Evolutionary conservation across 176 grass and related monocot genomes (phyloP).

Genomic region (Zoysia japonica): DNA sequence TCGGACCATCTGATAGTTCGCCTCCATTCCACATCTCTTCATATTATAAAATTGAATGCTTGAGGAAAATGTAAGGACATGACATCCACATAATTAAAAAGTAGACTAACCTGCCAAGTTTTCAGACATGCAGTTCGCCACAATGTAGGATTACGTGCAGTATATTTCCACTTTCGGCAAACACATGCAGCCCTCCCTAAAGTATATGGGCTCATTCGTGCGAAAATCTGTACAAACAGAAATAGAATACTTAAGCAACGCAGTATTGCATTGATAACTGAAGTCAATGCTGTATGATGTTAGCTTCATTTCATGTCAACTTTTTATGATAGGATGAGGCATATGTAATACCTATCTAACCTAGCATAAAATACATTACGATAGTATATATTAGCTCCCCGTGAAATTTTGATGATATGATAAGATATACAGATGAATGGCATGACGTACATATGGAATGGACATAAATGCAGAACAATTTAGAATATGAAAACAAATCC

Average conservation of each 20-base stretch:
- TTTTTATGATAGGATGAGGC: constrained; percentile 22
- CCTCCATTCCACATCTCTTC: constrained; percentile 73
- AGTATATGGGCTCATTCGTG: constrained; percentile 72
- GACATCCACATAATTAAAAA: constrained; percentile 29
- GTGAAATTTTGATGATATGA: constrained; percentile 17
- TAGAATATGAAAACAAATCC: constrained; percentile 6
- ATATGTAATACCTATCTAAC: not conserved
- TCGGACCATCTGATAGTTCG: constrained; percentile 64
- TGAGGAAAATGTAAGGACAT: constrained; percentile 27
- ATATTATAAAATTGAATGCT: constrained; percentile 30
- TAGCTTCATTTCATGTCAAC: constrained; percentile 14
- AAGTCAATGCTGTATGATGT: not conserved
- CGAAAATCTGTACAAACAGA: constrained; percentile 62
- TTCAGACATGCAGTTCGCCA: constrained; percentile 79
- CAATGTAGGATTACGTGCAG: constrained; percentile 74
- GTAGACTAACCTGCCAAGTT: constrained; percentile 78
- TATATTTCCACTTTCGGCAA: constrained; percentile 94
- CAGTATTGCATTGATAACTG: constrained; percentile 4
- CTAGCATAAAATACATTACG: constrained; percentile 11
- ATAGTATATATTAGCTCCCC: constrained; percentile 2
- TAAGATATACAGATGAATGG: constrained; percentile 8
- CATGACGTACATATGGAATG: constrained; percentile 12
- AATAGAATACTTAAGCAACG: constrained; percentile 16
- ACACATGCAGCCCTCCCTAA: constrained; percentile 87
- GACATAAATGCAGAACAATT: not conserved